phyloP scores from a whole-genome alignment of 345 rosid species.

The Euphorbia tirucalli region DNA sequence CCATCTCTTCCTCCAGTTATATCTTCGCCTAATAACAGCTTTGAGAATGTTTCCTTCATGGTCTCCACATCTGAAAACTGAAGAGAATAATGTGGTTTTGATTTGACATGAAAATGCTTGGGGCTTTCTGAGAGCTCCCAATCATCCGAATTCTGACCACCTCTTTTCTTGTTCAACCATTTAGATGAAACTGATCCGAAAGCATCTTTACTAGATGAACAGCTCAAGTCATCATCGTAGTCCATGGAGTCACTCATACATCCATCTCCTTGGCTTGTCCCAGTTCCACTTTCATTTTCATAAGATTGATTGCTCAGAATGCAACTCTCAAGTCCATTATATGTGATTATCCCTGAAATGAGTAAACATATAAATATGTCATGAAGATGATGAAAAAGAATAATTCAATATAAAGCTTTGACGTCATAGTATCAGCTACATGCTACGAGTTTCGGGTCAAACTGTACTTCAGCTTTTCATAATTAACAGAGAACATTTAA shows the following conservation, averaged over 20 bases:
- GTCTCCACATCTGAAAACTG: constrained; percentile 60
- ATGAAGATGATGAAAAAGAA: too few species aligned
- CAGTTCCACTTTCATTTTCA: constrained; percentile 72
- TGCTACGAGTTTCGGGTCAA: too few species aligned
- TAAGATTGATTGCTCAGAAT: constrained; percentile 75
- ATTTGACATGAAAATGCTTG: constrained; percentile 47
- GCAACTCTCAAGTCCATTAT: constrained; percentile 82
- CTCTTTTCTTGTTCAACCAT: constrained; percentile 58
- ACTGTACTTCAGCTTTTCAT: too few species aligned
- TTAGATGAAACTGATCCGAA: constrained; percentile 84
- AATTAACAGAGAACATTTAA: too few species aligned
- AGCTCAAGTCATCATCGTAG: constrained; percentile 68
- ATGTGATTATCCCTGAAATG: constrained; percentile 68
- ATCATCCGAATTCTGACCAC: constrained; percentile 48
- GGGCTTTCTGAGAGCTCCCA: constrained; percentile 62
- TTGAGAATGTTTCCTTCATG: constrained; percentile 83
- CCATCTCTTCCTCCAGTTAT: constrained; percentile 76
- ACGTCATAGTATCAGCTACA: too few species aligned
- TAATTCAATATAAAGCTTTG: too few species aligned
- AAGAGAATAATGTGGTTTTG: constrained; percentile 45
- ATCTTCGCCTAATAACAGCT: constrained; percentile 84
- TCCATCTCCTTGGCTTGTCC: constrained; percentile 80
- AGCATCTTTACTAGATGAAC: constrained; percentile 93
- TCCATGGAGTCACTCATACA: constrained; percentile 72
- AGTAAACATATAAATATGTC: not conserved